phyloP scores from a whole-genome alignment of 306 rosid species.

The Medicago arabica region DNA sequence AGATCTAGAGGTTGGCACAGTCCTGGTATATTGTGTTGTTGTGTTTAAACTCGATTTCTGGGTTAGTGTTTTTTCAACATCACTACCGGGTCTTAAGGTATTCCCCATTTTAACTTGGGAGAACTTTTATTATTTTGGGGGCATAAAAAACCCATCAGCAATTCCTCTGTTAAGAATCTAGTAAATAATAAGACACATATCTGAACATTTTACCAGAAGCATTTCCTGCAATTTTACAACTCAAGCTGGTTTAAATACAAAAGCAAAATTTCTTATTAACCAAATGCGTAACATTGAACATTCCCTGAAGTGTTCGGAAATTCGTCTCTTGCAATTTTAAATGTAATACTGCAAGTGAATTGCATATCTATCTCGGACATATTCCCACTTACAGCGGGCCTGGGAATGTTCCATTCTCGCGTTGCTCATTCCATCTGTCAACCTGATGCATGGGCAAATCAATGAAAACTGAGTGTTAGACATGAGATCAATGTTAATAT shows the following conservation, averaged over 20 bases:
- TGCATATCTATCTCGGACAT: constrained; percentile 42
- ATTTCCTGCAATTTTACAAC: constrained; percentile 39
- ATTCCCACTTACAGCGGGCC: constrained; percentile 77
- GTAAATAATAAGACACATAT: constrained; percentile 19
- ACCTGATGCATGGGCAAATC: constrained; percentile 57
- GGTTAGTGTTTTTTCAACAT: too few species aligned
- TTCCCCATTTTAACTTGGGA: background rate
- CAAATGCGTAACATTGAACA: constrained; percentile 52
- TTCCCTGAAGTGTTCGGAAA: constrained; percentile 45
- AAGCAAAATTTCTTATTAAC: constrained; percentile 82
- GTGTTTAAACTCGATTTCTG: too few species aligned
- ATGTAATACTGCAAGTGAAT: constrained; percentile 38
- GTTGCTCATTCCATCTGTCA: constrained; percentile 96
- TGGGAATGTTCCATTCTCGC: constrained; percentile 96
- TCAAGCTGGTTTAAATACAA: constrained; percentile 38
- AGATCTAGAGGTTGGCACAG: too few species aligned
- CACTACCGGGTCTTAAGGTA: too few species aligned
- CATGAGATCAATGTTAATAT: constrained; percentile 2
- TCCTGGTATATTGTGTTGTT: too few species aligned
- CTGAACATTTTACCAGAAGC: constrained; percentile 43
- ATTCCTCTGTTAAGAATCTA: constrained; percentile 31
- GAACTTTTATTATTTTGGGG: constrained; percentile 10
- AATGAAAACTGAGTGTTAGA: constrained; percentile 7
- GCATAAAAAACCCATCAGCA: background rate
- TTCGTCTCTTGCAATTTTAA: constrained; percentile 50